Evolutionary conservation across 495 filamentous ascomycete species (phyloP).

Genomic region (Pseudoneurospora amorphoporcata): DNA sequence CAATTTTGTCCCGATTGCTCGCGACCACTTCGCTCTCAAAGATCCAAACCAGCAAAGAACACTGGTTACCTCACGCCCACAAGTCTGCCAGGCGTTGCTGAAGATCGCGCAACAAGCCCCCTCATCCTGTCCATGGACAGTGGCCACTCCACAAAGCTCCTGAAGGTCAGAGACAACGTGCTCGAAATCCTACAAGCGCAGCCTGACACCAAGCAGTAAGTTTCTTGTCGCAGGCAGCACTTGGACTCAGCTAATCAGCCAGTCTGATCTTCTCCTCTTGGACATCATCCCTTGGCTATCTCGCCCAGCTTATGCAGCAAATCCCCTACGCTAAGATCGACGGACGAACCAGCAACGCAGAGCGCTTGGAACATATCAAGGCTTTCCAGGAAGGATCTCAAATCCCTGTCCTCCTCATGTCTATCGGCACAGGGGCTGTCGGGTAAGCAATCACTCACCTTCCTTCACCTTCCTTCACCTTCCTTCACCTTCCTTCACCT

Average conservation of each 20-base stretch:
- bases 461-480: conserved; percentile 6
- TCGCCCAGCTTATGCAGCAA: too few species aligned
- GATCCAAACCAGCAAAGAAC: not conserved
- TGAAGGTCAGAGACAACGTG: not conserved
- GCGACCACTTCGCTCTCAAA: not conserved
- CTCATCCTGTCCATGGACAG: not conserved
- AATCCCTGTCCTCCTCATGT: conserved; percentile 30
- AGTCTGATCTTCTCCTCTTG: not conserved
- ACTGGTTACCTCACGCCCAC: not conserved
- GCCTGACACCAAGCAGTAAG: not conserved
- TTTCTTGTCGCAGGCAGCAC: not conserved
- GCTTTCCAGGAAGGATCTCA: conserved; percentile 16
- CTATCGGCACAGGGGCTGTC: conserved; percentile 31
- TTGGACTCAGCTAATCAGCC: not conserved
- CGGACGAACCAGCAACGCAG: too few species aligned
- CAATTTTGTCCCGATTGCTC: not conserved
- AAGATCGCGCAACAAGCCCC: not conserved
- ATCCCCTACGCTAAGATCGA: too few species aligned
- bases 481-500: too few species aligned
- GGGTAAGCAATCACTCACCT: conserved; percentile 20
- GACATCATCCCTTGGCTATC: not conserved
- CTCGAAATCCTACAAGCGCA: not conserved
- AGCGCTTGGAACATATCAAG: too few species aligned
- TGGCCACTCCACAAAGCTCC: not conserved
- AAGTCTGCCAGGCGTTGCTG: not conserved